Base-by-base conservation (phyloP, 116 monocot species). In the Thalassia testudinum region DNA sequence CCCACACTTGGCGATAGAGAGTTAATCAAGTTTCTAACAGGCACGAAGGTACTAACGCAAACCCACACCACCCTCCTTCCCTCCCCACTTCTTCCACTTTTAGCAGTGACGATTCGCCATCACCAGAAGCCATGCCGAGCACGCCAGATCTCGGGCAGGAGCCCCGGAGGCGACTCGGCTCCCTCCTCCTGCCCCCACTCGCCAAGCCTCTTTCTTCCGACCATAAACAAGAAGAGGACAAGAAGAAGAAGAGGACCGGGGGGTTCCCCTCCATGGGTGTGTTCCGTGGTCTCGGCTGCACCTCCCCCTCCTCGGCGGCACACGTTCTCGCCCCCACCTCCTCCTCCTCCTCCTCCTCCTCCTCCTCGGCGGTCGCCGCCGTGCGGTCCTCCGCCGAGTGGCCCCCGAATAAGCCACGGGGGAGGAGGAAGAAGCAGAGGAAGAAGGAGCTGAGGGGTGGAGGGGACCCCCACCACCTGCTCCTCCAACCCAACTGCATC, bases 251-350 rank as follows among this genome's bases (percentile, higher is more conserved):
- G n/a, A n/a, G n/a, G n/a, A n/a, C n/a, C n/a, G n/a, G n/a, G 56
- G 63, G 61, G 59, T 66, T 65, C 50, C 54, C 61, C 24, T 63
- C 68, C 56, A 57, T 72, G 0, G 74, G 51, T 22, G 74, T 64
- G 23, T 64, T 80, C 27, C 70, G 79, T 1, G 75, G 79, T 0
- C 64, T 80, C 23, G 79, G 79, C 21, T 80, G 79, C 64, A 49
- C 70, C 28, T 65, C 70, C 21, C 71, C 75, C 61, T 34, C 30
- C 30, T 43, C 71, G 6, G 30, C 30, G n/a, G 43, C 54, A 25
- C 63, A 64, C 47, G 79, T 62, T 13, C 47, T 27, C 55, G 62
- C 66, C 37, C 67, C 66, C 3, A n/a, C n/a, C n/a, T n/a, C n/a
- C n/a, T n/a, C n/a, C n/a, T n/a, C n/a, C 7, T 21, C 30, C 21